Percentiles rank a stretch among this genome's conserved stretches.
These are phyloP conservation scores for Epichloe glyceriae DNA, from an alignment of 2,329 filamentous ascomycete genomes.

Conservation along the genomic window DNA sequence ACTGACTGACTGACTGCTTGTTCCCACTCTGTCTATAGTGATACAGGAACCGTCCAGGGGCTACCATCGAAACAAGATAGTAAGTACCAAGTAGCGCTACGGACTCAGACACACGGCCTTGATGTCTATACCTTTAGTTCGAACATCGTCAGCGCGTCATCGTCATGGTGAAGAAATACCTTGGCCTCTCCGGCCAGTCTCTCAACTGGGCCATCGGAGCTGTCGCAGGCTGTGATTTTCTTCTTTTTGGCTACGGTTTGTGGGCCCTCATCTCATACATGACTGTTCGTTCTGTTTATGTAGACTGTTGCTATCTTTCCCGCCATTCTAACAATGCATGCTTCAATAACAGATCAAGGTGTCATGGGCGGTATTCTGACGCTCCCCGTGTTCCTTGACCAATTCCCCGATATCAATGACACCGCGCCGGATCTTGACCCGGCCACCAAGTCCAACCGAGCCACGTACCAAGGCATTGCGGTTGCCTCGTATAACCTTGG, in stretches of 20 bases:
- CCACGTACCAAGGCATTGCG: slow-evolving; percentile 40
- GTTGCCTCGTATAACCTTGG: slow-evolving; percentile 47
- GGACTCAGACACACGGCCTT: neutral
- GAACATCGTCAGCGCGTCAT: slow-evolving; percentile 8
- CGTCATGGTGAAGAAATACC: slow-evolving; percentile 31
- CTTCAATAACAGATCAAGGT: slow-evolving; percentile 47
- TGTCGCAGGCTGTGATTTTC: slow-evolving; percentile 62
- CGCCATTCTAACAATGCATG: neutral
- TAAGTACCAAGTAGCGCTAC: too few species aligned
- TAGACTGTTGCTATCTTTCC: neutral
- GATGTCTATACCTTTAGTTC: neutral
- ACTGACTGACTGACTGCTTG: too few species aligned
- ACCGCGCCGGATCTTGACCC: slow-evolving; percentile 23
- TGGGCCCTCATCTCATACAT: neutral
- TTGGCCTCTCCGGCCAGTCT: slow-evolving; percentile 51
- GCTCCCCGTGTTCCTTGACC: slow-evolving; percentile 43
- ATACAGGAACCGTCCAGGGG: too few species aligned
- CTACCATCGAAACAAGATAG: too few species aligned
- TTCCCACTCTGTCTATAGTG: too few species aligned
- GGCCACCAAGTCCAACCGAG: slow-evolving; percentile 26
- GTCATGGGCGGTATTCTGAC: slow-evolving; percentile 67
- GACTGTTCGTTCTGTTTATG: neutral
- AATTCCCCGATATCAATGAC: slow-evolving; percentile 40
- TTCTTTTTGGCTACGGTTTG: slow-evolving; percentile 45
- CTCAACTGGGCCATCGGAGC: slow-evolving; percentile 58